These are phyloP conservation scores for Cladosporium sphaerospermum DNA, from an alignment of 2,329 filamentous ascomycete genomes.

Conservation along the genomic window DNA sequence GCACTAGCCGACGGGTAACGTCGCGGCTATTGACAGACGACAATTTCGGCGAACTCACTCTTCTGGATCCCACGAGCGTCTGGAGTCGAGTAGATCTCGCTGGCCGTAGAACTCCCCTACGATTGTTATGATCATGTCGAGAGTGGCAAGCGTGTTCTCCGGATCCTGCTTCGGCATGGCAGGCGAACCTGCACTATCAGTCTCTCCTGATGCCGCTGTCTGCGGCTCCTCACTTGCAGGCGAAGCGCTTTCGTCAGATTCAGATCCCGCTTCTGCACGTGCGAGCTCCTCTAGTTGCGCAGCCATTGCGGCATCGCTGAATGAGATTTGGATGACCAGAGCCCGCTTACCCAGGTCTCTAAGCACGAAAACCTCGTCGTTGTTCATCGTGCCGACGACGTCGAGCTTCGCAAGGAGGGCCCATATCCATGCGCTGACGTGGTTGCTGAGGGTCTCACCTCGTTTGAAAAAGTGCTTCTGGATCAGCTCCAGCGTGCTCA, in stretches of 20 bases:
- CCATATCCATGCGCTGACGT: constrained; percentile 81
- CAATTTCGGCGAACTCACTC: background rate
- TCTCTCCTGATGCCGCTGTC: constrained; percentile 9
- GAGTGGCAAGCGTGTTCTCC: constrained; percentile 49
- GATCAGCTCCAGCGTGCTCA: constrained; percentile 56
- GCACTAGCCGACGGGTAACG: background rate
- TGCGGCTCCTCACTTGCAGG: background rate
- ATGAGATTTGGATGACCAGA: constrained; percentile 25
- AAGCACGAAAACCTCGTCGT: constrained; percentile 68
- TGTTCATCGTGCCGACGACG: constrained; percentile 62
- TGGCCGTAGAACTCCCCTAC: constrained; percentile 87
- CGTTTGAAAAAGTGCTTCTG: constrained; percentile 54
- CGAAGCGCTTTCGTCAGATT: background rate
- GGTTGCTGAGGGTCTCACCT: constrained; percentile 54
- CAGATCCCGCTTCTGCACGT: constrained; percentile 1
- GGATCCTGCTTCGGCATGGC: constrained; percentile 21
- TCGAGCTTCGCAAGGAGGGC: constrained; percentile 69
- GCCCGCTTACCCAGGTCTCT: constrained; percentile 76
- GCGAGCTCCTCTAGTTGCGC: constrained; percentile 21
- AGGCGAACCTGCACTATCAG: constrained; percentile 7
- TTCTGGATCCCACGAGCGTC: constrained; percentile 33
- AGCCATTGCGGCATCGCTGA: constrained; percentile 22
- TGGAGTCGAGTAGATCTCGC: constrained; percentile 71
- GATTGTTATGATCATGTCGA: constrained; percentile 88
- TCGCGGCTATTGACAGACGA: background rate